Conservation (phyloP, 208 protist genomes). For the Wallacemonas sp. region DNA sequence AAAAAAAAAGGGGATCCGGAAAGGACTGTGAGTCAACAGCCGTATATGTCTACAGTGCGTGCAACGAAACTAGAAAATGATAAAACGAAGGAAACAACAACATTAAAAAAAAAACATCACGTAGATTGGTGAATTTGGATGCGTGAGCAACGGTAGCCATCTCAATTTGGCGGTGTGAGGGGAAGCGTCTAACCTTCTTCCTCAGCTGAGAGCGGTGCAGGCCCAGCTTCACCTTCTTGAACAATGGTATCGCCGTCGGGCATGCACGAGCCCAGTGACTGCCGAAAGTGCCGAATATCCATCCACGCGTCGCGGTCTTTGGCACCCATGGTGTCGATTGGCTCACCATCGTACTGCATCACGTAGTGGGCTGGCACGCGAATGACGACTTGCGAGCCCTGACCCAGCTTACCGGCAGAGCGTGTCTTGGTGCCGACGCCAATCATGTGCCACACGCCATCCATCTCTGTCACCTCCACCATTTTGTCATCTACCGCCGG, state of each 20-base stretch:
- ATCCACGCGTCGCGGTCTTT: constrained; percentile 26
- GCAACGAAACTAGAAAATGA: neutral
- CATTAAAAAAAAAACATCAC: constrained; percentile 8
- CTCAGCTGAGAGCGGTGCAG: neutral
- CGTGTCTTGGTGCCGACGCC: constrained; percentile 44
- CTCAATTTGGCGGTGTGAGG: no score
- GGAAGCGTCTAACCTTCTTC: neutral
- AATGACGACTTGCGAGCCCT: constrained; percentile 35
- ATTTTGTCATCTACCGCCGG: constrained; percentile 38
- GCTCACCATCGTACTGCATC: constrained; percentile 73
- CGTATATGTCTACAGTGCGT: no score
- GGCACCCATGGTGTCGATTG: constrained; percentile 32
- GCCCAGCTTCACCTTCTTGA: neutral
- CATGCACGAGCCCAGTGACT: constrained; percentile 31
- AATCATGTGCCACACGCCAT: constrained; percentile 60
- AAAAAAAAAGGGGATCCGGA: no score
- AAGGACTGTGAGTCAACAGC: no score
- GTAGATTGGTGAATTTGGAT: constrained; percentile 9
- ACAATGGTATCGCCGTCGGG: constrained; percentile 15
- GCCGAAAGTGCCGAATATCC: constrained; percentile 28
- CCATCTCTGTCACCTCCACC: constrained; percentile 37
- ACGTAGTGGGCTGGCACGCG: constrained; percentile 40
- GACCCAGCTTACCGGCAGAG: constrained; percentile 35
- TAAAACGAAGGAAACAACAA: neutral
- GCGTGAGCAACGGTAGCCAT: no score